Evolutionary conservation across 805 yeast species (phyloP).

Genomic region (Candida xyloterini): DNA sequence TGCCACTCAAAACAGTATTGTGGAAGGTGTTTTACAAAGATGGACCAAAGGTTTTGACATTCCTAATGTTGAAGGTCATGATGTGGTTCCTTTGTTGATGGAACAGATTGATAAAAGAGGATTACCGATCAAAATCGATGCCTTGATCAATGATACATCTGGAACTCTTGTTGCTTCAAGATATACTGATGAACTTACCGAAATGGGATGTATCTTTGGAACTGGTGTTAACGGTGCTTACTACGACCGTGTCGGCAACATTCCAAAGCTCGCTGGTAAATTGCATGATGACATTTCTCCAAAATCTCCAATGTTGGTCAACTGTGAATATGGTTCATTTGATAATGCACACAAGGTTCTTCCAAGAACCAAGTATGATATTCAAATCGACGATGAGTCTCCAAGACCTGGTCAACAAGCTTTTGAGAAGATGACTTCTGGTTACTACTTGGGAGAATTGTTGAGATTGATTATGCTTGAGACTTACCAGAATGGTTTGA

Average conservation of each 20-base stretch:
- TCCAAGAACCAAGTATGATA: constrained; percentile 90
- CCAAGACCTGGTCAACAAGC: constrained; percentile 98
- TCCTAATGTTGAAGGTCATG: constrained; percentile 90
- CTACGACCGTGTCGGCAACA: constrained; percentile 71
- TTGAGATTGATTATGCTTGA: constrained; percentile 80
- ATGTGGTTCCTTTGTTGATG: constrained; percentile 90
- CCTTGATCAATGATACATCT: constrained; percentile 94
- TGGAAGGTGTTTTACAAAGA: constrained; percentile 85
- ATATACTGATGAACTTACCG: constrained; percentile 86
- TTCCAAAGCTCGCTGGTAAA: constrained; percentile 82
- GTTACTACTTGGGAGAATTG: constrained; percentile 93
- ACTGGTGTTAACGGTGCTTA: constrained; percentile 99
- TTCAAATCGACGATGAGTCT: constrained; percentile 75
- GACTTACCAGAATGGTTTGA: constrained; percentile 57
- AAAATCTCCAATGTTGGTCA: constrained; percentile 86
- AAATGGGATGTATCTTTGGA: constrained; percentile 97
- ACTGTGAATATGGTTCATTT: constrained; percentile 98
- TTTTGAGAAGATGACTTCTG: constrained; percentile 97
- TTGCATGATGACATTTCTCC: constrained; percentile 61
- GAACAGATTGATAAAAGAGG: constrained; percentile 61
- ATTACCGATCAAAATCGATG: constrained; percentile 86
- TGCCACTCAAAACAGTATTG: constrained; percentile 74
- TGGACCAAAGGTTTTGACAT: constrained; percentile 99
- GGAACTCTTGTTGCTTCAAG: constrained; percentile 96
- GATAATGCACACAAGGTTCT: constrained; percentile 85